Evolutionary conservation across 768 basidiomycete species (phyloP).

Genomic region (Mycena belliarum): DNA sequence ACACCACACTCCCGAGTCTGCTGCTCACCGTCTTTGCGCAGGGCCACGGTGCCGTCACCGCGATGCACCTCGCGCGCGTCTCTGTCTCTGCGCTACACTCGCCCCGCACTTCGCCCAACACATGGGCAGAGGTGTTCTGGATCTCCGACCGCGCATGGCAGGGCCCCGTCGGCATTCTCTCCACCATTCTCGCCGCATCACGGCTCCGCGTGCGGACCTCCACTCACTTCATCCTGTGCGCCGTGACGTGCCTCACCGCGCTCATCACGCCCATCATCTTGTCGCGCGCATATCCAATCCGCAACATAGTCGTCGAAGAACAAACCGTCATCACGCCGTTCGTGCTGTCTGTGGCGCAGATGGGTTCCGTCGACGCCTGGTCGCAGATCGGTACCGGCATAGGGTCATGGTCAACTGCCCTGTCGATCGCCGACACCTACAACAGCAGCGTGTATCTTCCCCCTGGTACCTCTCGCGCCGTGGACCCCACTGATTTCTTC

Average conservation of each 20-base stretch:
- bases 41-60: slow-evolving; percentile 17
- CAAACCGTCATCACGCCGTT: slow-evolving; percentile 13
- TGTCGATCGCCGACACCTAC: slow-evolving; percentile 14
- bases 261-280: slow-evolving; percentile 23
- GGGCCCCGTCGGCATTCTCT: slow-evolving; percentile 19
- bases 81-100: slow-evolving; percentile 18
- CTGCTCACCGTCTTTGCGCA: slow-evolving; percentile 20
- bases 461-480: not conserved
- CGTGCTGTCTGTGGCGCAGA: not conserved
- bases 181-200: not conserved
- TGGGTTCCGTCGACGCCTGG: slow-evolving; percentile 20
- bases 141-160: slow-evolving; percentile 22
- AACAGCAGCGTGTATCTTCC: slow-evolving; percentile 20
- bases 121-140: slow-evolving; percentile 26
- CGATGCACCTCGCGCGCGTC: slow-evolving; percentile 18
- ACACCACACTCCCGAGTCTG: slow-evolving; percentile 15
- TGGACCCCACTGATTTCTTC: slow-evolving; percentile 17
- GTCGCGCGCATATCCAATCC: slow-evolving; percentile 20
- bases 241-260: slow-evolving; percentile 18
- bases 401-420: slow-evolving; percentile 19
- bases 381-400: slow-evolving; percentile 17
- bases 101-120: slow-evolving; percentile 14
- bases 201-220: slow-evolving; percentile 17
- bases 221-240: slow-evolving; percentile 18
- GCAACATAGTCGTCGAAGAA: slow-evolving; percentile 9